Conservation (phyloP, 169 alveolate species). For the Plasmodium vivax region DNA sequence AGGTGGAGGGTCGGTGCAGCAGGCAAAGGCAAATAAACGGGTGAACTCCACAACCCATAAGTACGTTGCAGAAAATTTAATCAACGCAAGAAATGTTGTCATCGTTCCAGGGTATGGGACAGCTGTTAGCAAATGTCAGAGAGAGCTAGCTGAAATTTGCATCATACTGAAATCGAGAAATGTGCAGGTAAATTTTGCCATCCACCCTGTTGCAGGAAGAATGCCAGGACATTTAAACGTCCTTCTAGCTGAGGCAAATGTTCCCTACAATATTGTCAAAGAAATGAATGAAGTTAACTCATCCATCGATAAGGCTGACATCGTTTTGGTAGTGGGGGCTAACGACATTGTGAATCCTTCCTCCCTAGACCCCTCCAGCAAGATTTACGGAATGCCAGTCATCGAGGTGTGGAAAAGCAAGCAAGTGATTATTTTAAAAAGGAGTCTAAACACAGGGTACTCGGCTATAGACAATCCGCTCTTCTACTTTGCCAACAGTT, state of each 20-base stretch:
- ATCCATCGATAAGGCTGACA: constrained; percentile 84
- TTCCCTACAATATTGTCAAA: constrained; percentile 93
- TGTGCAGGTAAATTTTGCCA: constrained; percentile 92
- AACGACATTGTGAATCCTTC: constrained; percentile 95
- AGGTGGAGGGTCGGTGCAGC: constrained; percentile 86
- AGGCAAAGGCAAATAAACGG: constrained; percentile 83
- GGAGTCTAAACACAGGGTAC: constrained; percentile 95
- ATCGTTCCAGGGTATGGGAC: constrained; percentile 97
- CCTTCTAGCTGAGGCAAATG: constrained; percentile 95
- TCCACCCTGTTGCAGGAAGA: constrained; percentile 98
- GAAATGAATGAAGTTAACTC: constrained; percentile 95
- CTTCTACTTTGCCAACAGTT: constrained; percentile 89
- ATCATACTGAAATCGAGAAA: constrained; percentile 84
- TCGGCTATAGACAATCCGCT: constrained; percentile 95
- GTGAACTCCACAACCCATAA: constrained; percentile 84
- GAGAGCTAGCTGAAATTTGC: constrained; percentile 86
- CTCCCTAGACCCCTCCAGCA: constrained; percentile 90
- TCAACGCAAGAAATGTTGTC: constrained; percentile 86
- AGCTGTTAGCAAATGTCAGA: constrained; percentile 93
- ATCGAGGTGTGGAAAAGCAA: constrained; percentile 95
- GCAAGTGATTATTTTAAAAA: constrained; percentile 90
- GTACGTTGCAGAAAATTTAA: constrained; percentile 89
- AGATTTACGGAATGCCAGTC: constrained; percentile 96
- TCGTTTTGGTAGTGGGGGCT: constrained; percentile 95
- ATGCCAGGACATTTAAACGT: constrained; percentile 98